phyloP scores from a whole-genome alignment of 2,329 filamentous ascomycete genomes.

The Mycosphaerella sp. region DNA sequence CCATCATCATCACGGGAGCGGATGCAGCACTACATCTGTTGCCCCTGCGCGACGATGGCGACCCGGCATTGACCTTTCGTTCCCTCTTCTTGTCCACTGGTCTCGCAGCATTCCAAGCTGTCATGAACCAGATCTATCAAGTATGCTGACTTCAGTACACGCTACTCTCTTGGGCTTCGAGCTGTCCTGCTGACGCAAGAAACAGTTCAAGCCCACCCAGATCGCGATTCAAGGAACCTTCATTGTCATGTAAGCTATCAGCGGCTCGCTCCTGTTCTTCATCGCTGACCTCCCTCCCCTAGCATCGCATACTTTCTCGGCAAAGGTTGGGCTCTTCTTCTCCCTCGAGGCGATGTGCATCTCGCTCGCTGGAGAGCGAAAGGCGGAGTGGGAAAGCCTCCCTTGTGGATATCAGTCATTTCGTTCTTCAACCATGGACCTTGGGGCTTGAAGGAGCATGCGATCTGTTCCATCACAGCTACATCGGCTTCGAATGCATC shows the following conservation, averaged over 20 bases:
- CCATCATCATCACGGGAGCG: conserved; percentile 47
- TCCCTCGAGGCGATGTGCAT: conserved; percentile 49
- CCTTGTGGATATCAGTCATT: conserved; percentile 38
- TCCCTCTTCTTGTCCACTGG: conserved; percentile 46
- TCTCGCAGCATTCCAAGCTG: conserved; percentile 49
- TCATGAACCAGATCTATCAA: conserved; percentile 51
- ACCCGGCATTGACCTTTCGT: conserved; percentile 49
- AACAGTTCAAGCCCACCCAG: conserved; percentile 48
- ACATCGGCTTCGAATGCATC: conserved; percentile 38
- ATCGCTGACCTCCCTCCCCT: not conserved
- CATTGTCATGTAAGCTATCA: conserved; percentile 40
- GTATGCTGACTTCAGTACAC: conserved; percentile 32
- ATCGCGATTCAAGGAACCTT: conserved; percentile 49
- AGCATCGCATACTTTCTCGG: conserved; percentile 50
- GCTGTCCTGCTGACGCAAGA: not conserved
- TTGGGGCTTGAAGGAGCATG: conserved; percentile 53
- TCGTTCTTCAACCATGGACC: conserved; percentile 48
- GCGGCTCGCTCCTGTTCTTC: not conserved
- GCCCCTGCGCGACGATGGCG: conserved; percentile 49
- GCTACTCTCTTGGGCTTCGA: not conserved
- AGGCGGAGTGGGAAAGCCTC: conserved; percentile 38
- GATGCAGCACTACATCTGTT: conserved; percentile 48
- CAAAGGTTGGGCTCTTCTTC: conserved; percentile 42
- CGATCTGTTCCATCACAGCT: conserved; percentile 20
- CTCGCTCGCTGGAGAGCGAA: conserved; percentile 44